Evolutionary conservation across 805 yeast species (phyloP), one percentile per base, ranked within the genome.

Genomic region (Blastobotrys mokoenaii): DNA sequence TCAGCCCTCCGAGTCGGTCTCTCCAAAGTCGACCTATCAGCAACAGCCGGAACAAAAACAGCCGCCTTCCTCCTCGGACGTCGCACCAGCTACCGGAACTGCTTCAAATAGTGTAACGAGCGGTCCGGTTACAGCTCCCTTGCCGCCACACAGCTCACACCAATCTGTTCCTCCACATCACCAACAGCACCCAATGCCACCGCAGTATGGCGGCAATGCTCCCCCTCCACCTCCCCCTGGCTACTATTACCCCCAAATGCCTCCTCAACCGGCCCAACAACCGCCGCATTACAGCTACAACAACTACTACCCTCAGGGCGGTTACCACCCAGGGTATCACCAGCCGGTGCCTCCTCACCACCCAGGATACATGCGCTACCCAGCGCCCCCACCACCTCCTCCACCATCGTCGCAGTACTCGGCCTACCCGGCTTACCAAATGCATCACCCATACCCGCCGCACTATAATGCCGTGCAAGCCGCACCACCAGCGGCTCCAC

Each of bases 81-180:
- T n/a, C n/a, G n/a, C n/a, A n/a, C n/a, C n/a, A n/a, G n/a, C n/a
- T n/a, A n/a, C n/a, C n/a, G n/a, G n/a, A n/a, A n/a, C n/a, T n/a
- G n/a, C n/a, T n/a, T n/a, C n/a, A n/a, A n/a, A n/a, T n/a, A n/a
- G n/a, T n/a, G n/a, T n/a, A n/a, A n/a, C n/a, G n/a, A n/a, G n/a
- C n/a, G n/a, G n/a, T n/a, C n/a, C n/a, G n/a, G n/a, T n/a, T n/a
- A n/a, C n/a, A n/a, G n/a, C n/a, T n/a, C n/a, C n/a, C n/a, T n/a
- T n/a, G n/a, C n/a, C n/a, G n/a, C n/a, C n/a, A n/a, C n/a, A n/a
- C n/a, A n/a, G n/a, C n/a, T n/a, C n/a, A n/a, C n/a, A n/a, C n/a
- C n/a, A n/a, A n/a, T n/a, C n/a, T n/a, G n/a, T n/a, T n/a, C 44
- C 41, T 38, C 37, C 16, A 29, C 46, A 15, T 18, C 43, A n/a